Evolutionary conservation across 2,329 filamentous ascomycete species (phyloP).

Genomic region (Celoporthe dispersa): DNA sequence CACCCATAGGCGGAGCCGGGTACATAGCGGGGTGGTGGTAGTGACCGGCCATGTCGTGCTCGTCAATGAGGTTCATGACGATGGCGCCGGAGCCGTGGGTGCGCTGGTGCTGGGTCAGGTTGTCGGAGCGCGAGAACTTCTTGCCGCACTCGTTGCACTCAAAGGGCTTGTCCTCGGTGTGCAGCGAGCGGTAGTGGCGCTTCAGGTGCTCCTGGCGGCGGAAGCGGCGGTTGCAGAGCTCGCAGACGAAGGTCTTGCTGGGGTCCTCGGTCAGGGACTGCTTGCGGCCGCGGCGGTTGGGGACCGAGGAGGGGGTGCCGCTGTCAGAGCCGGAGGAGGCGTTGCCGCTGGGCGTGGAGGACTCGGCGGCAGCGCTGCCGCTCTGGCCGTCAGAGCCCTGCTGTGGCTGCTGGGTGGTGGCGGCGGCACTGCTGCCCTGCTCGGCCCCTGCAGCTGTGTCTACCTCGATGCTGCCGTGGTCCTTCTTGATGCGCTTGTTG

Average conservation of each 20-base stretch:
- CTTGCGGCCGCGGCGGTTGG: constrained; percentile 94
- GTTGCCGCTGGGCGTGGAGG: constrained; percentile 38
- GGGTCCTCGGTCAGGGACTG: constrained; percentile 97
- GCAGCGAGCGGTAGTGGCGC: constrained; percentile 96
- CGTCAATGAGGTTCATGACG: constrained; percentile 85
- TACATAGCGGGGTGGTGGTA: constrained; percentile 43
- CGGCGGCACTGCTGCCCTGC: constrained; percentile 34
- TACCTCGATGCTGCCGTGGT: constrained; percentile 51
- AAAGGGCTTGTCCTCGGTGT: constrained; percentile 98
- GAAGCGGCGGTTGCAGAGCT: constrained; percentile 95
- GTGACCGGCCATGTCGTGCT: constrained; percentile 56
- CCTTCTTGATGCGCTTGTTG: constrained; percentile 62
- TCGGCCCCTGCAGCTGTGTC: constrained; percentile 45
- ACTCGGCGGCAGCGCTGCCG: constrained; percentile 39
- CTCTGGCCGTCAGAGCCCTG: constrained; percentile 36
- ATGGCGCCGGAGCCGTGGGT: constrained; percentile 91
- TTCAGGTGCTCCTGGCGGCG: constrained; percentile 98
- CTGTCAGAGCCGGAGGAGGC: constrained; percentile 44
- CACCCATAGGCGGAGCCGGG: constrained; percentile 43
- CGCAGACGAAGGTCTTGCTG: constrained; percentile 97
- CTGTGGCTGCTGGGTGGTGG: constrained; percentile 41
- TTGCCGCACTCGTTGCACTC: constrained; percentile 98
- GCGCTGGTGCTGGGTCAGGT: constrained; percentile 92
- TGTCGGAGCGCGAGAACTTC: constrained; percentile 98
- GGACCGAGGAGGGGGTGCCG: constrained; percentile 55